Evolutionary conservation across 306 rosid genomes (phyloP).

Genomic region (Dalbergia cochinchinensis): DNA sequence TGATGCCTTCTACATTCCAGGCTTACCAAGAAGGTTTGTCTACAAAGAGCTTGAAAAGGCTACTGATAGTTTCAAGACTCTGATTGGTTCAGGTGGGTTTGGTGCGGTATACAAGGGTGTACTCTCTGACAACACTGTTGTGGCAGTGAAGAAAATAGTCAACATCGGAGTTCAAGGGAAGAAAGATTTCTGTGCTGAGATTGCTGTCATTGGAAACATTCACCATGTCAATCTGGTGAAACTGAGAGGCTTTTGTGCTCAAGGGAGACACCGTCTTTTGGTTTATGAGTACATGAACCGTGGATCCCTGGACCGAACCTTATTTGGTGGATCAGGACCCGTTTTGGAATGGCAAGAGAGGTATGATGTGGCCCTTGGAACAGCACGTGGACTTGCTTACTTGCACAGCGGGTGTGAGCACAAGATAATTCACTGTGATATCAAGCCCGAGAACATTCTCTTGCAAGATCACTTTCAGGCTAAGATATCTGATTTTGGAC

Average conservation of each 20-base stretch:
- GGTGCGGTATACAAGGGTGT: constrained; percentile 87
- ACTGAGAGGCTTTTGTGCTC: constrained; percentile 83
- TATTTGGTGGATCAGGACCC: constrained; percentile 73
- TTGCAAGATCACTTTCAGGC: constrained; percentile 78
- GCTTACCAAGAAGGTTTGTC: constrained; percentile 84
- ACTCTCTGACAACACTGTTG: constrained; percentile 69
- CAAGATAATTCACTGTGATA: constrained; percentile 89
- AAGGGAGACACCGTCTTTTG: constrained; percentile 77
- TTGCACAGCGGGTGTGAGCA: constrained; percentile 84
- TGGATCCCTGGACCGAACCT: constrained; percentile 80
- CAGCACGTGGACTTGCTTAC: constrained; percentile 93
- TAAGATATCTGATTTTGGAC: constrained; percentile 93
- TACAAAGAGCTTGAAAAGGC: constrained; percentile 76
- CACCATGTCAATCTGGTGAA: constrained; percentile 88
- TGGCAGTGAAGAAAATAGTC: constrained; percentile 90
- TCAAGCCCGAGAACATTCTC: constrained; percentile 94
- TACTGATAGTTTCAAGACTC: constrained; percentile 76
- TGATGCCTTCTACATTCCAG: constrained; percentile 82
- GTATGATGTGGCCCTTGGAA: constrained; percentile 77
- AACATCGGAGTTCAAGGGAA: constrained; percentile 83
- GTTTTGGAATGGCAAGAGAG: constrained; percentile 94
- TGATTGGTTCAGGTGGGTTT: constrained; percentile 90
- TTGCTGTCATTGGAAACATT: constrained; percentile 85
- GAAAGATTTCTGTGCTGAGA: constrained; percentile 91
- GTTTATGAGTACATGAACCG: constrained; percentile 94